Evolutionary conservation across 768 basidiomycete genomes (phyloP).

Genomic region (Tylopilus sp.): DNA sequence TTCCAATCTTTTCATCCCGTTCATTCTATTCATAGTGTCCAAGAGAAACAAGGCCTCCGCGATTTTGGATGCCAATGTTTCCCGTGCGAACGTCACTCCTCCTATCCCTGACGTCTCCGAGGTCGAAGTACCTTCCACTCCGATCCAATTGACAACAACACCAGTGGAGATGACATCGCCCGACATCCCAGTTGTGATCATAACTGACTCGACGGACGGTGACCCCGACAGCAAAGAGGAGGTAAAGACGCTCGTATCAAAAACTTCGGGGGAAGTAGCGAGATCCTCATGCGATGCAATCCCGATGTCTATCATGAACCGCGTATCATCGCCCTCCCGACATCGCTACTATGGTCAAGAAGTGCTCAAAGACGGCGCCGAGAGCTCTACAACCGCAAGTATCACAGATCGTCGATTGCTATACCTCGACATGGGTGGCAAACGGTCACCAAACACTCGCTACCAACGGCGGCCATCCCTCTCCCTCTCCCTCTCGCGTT

Average conservation of each 20-base stretch:
- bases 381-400: not conserved
- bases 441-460: not conserved
- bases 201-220: slow-evolving; percentile 15
- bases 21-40: slow-evolving; percentile 19
- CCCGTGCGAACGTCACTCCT: not conserved
- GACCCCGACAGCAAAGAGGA: not conserved
- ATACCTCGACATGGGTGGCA: not conserved
- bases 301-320: slow-evolving; percentile 15
- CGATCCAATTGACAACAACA: not conserved
- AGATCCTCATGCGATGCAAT: slow-evolving; percentile 4
- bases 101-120: not conserved
- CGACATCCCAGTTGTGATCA: slow-evolving; percentile 14
- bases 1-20: slow-evolving; percentile 22
- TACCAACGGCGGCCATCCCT: slow-evolving; percentile 11
- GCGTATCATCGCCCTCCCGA: slow-evolving; percentile 17
- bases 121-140: not conserved
- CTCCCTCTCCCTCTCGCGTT: slow-evolving; percentile 11
- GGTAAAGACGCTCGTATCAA: slow-evolving; percentile 6
- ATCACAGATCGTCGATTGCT: not conserved
- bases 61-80: slow-evolving; percentile 13
- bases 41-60: slow-evolving; percentile 20
- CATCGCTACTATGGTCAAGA: slow-evolving; percentile 21
- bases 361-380: not conserved
- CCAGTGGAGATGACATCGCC: not conserved
- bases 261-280: not conserved